Evolutionary conservation across 352 stramenopile species (phyloP).

Genomic region (Pythium pyrilobum): DNA sequence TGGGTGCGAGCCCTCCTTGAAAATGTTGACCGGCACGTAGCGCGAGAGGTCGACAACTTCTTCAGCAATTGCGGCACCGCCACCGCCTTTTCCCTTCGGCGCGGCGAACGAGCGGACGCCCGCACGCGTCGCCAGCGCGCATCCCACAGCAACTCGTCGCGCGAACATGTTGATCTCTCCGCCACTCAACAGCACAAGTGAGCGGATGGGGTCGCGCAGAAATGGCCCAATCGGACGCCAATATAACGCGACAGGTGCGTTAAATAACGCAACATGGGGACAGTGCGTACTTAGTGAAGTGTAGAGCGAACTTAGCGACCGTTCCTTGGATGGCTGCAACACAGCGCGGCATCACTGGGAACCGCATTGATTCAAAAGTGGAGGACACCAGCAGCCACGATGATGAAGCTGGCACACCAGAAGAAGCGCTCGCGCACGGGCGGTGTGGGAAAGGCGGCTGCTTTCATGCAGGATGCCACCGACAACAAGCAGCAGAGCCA

Average conservation of each 20-base stretch:
- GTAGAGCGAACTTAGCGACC: slow-evolving; percentile 7
- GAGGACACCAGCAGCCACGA: slow-evolving; percentile 18
- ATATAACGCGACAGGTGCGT: slow-evolving; percentile 4
- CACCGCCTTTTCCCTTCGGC: slow-evolving; percentile 63
- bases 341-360: background rate
- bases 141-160: slow-evolving; percentile 31
- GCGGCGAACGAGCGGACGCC: slow-evolving; percentile 53
- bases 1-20: slow-evolving; percentile 78
- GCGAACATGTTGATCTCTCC: slow-evolving; percentile 32
- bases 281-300: slow-evolving; percentile 5
- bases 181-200: slow-evolving; percentile 18
- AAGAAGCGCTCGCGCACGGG: slow-evolving; percentile 52
- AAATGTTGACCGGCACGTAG: slow-evolving; percentile 81
- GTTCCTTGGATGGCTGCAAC: slow-evolving; percentile 19
- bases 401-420: slow-evolving; percentile 41
- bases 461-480: slow-evolving; percentile 55
- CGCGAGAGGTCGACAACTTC: slow-evolving; percentile 71
- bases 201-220: background rate
- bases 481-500: slow-evolving; percentile 52
- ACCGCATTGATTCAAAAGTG: background rate
- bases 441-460: slow-evolving; percentile 35
- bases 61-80: slow-evolving; percentile 42
- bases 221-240: slow-evolving; percentile 8
- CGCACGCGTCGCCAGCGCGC: slow-evolving; percentile 23
- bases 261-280: background rate